Evolutionary conservation across 2,329 filamentous ascomycete species (phyloP).

Genomic region (Alternaria burnsii): DNA sequence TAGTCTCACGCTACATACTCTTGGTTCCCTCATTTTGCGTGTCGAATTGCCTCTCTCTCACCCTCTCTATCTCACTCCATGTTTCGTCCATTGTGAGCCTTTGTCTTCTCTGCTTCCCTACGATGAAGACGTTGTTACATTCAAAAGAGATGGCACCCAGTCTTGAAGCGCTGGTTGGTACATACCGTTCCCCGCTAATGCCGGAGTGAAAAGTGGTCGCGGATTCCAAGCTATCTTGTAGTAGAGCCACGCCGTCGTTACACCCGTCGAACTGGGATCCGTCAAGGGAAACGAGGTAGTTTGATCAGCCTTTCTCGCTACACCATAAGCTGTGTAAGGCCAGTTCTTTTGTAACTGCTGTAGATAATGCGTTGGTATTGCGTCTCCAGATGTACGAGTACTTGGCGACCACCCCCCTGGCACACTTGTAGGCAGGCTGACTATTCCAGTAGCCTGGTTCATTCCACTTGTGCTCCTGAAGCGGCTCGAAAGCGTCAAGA

Average conservation of each 20-base stretch:
- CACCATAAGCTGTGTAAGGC: slow-evolving; percentile 20
- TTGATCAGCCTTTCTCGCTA: not conserved
- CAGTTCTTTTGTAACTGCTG: slow-evolving; percentile 17
- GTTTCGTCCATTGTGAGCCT: not conserved
- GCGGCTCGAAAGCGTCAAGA: not conserved
- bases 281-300: slow-evolving; percentile 8
- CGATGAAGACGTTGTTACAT: not conserved
- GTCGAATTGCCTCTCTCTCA: not conserved
- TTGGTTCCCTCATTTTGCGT: not conserved
- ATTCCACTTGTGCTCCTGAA: not conserved
- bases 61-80: not conserved
- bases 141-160: not conserved
- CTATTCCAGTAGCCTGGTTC: not conserved
- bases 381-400: not conserved
- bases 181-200: not conserved
- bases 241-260: slow-evolving; percentile 14
- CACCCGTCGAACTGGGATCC: not conserved
- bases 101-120: not conserved
- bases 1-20: not conserved
- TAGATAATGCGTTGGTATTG: slow-evolving; percentile 16
- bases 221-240: slow-evolving; percentile 8
- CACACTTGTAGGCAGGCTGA: not conserved
- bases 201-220: slow-evolving; percentile 13
- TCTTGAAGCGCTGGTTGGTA: slow-evolving; percentile 5
- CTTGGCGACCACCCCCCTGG: not conserved